Evolutionary conservation across 805 yeast species (phyloP), one percentile per base, ranked within the genome.

Genomic region (Diddensiella santjacobensis): DNA sequence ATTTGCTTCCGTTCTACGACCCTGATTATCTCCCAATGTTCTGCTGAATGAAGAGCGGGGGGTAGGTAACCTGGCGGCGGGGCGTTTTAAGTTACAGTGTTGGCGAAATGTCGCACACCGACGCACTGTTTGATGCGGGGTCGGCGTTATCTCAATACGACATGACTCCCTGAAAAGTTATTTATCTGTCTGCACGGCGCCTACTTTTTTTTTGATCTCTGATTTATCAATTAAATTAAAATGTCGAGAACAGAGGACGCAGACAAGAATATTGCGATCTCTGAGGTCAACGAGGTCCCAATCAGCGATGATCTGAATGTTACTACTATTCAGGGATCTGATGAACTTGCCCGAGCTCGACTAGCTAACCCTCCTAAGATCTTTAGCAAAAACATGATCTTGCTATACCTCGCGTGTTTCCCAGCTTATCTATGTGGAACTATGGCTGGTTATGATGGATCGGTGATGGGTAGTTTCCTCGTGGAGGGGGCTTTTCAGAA

Each of bases 391-490:
- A 36, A 37, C n/a, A 15, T 36, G 30, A 11, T 19, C 5, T 18
- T 15, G 42, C 42, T 44, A 13, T 44, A 44, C 24, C 10, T 37
- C 22, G 20, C 22, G 8, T 35, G 41, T 18, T 23, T 44, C 15
- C 24, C 40, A 4, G 47, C 33, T 11, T 37, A 20, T 19, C 29
- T 44, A 23, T 23, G 36, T 22, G 47, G 47, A 22, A 44, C 47
- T 8, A 44, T 44, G 47, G 15, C 26, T 20, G 53, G 40, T 13
- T 47, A 38, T 26, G 54, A 51, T 22, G 54, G 48, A 13, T 18
- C 37, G 6, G 37, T 50, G 6, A 50, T 50, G 53, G 46, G 46
- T 11, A 30, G 46, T 35, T 39, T 50, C 26, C 45, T 50, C 2
- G 44, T 41, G 13, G 38, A 18, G 42, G 26, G 26, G 24, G 22